Percentiles rank a stretch among this genome's conserved stretches.
Conservation (phyloP, 1,284 basidiomycete genomes). For the Ustilago tritici region DNA sequence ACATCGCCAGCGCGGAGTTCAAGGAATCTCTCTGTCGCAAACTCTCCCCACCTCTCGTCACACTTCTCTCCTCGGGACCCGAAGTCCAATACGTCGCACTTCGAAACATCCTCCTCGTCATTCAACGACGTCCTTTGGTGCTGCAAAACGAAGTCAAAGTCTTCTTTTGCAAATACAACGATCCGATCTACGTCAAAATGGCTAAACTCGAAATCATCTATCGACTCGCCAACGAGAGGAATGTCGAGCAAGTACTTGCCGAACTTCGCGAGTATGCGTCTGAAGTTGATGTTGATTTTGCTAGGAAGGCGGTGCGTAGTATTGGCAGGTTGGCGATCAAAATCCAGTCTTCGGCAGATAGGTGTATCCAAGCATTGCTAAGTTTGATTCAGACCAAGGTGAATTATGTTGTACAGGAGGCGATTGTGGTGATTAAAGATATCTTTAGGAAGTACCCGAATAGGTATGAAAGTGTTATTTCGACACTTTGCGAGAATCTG, state of each 20-base stretch:
- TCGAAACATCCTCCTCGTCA: conserved; percentile 94
- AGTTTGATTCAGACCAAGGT: conserved; percentile 92
- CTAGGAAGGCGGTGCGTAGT: conserved; percentile 94
- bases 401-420: conserved; percentile 96
- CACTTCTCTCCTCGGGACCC: conserved; percentile 85
- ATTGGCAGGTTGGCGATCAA: conserved; percentile 98
- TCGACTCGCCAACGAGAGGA: conserved; percentile 88
- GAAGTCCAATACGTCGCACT: conserved; percentile 99
- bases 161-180: conserved; percentile 99
- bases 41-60: conserved; percentile 84
- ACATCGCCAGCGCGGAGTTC: conserved; percentile 88
- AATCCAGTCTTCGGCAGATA: conserved; percentile 87
- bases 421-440: conserved; percentile 96
- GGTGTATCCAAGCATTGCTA: conserved; percentile 88
- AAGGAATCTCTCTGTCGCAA: conserved; percentile 93
- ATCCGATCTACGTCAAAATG: conserved; percentile 98
- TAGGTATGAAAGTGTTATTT: conserved; percentile 94
- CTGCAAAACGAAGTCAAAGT: conserved; percentile 97
- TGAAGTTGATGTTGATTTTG: conserved; percentile 98
- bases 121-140: conserved; percentile 91
- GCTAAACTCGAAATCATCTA: conserved; percentile 99
- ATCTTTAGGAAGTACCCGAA: conserved; percentile 98
- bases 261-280: conserved; percentile 98
- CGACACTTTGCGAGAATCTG: conserved; percentile 89
- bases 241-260: conserved; percentile 88